Conservation (phyloP, 2,329 filamentous ascomycete species). For the Clonostachys rhizophaga region DNA sequence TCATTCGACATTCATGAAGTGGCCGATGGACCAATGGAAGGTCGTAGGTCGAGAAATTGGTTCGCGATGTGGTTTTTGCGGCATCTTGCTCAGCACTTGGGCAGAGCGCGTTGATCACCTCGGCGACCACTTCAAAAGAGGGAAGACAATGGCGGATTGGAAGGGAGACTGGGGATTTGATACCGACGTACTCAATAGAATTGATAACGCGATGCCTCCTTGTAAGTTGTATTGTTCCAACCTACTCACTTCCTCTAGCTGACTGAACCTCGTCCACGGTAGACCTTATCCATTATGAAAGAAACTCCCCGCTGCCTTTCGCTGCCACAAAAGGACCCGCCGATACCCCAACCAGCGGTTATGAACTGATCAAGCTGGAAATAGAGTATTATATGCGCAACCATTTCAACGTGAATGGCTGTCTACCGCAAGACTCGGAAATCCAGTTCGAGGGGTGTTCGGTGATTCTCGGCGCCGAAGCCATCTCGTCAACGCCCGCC, state of each 20-base stretch:
- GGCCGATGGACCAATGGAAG: slow-evolving; percentile 37
- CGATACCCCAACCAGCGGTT: slow-evolving; percentile 14
- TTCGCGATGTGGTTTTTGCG: slow-evolving; percentile 30
- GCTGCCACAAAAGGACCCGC: slow-evolving; percentile 9
- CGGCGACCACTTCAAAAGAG: slow-evolving; percentile 30
- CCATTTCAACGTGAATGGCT: slow-evolving; percentile 4
- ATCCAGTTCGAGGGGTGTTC: slow-evolving; percentile 13
- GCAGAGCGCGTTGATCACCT: slow-evolving; percentile 25
- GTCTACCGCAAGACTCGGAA: slow-evolving; percentile 6
- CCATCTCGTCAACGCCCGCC: slow-evolving; percentile 1
- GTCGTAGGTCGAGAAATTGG: slow-evolving; percentile 14
- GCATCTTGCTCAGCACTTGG: slow-evolving; percentile 24
- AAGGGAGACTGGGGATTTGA: slow-evolving; percentile 33
- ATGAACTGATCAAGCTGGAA: slow-evolving; percentile 24
- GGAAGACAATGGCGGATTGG: slow-evolving; percentile 31
- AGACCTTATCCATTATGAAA: slow-evolving; percentile 30
- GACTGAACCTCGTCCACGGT: slow-evolving; percentile 12
- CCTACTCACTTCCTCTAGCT: slow-evolving; percentile 25
- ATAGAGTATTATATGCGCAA: slow-evolving; percentile 14
- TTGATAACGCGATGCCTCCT: slow-evolving; percentile 31
- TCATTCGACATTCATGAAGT: slow-evolving; percentile 25
- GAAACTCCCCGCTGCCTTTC: slow-evolving; percentile 24
- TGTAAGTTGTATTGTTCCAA: slow-evolving; percentile 23
- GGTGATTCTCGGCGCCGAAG: slow-evolving; percentile 14
- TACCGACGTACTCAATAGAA: slow-evolving; percentile 20